These are phyloP conservation scores for Bolboschoenoplectus hybrid DNA, from an alignment of 202 grass and related monocot genomes.

Conservation along the genomic window DNA sequence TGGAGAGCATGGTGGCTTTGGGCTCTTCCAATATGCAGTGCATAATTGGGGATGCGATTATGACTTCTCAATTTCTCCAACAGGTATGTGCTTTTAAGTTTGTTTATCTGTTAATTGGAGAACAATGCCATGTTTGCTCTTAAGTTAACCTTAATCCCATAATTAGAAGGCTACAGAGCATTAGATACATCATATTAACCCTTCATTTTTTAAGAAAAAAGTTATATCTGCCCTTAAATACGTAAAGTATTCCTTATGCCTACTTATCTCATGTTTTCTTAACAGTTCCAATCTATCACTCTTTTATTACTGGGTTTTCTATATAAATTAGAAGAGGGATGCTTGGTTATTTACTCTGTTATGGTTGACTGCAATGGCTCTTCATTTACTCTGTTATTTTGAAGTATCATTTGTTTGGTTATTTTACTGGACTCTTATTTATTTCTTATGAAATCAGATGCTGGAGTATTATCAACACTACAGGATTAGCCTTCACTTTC, in stretches of 20 bases:
- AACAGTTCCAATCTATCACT: neutral
- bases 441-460: conserved; percentile 65
- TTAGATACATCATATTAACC: neutral
- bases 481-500: conserved; percentile 83
- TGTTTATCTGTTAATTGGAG: conserved; percentile 24
- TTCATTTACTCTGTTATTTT: neutral
- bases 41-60: conserved; percentile 70
- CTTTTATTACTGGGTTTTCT: neutral
- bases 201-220: neutral
- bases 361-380: neutral
- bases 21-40: conserved; percentile 98
- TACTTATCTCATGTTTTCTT: conserved; percentile 12
- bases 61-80: conserved; percentile 76
- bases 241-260: conserved; percentile 28
- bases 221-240: conserved; percentile 36
- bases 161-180: neutral
- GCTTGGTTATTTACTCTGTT: no score
- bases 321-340: neutral
- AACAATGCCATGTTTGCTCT: neutral
- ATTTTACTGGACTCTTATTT: conserved; percentile 20
- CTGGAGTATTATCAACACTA: conserved; percentile 95
- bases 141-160: neutral
- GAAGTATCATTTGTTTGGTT: neutral
- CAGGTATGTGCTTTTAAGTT: conserved; percentile 62
- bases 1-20: conserved; percentile 89